Base-by-base conservation (phyloP, 2,329 filamentous ascomycete genomes). In the Mycogone perniciosa region DNA sequence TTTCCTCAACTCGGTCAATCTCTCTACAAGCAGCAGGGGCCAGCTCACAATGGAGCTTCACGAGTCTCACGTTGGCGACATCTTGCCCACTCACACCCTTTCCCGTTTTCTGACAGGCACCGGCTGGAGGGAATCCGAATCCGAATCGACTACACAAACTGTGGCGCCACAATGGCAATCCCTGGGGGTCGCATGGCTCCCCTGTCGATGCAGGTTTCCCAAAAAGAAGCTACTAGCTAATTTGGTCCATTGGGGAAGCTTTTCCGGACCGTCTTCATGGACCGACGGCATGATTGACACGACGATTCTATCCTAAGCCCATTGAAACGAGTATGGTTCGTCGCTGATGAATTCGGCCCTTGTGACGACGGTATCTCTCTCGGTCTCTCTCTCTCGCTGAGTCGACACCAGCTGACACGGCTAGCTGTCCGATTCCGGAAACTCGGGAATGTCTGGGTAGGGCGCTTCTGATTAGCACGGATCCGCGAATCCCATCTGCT, bases 21-120 rank as follows among this genome's bases (percentile, higher is more conserved):
- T 3, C 20, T 20, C 20, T 2, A 20, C 20, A 20, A 20, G 20
- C 20, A 20, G 20, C 20, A 20, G 20, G 20, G 20, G 20, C 20
- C 20, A 20, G 20, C 20, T 20, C 20, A 20, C 20, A 20, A 20
- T 20, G 20, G 20, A 20, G 20, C 20, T 20, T 20, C 20, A 20
- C 20, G 20, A 20, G 20, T 20, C 20, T 20, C 20, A 86, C 66
- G 85, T 89, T 57, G 77, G 76, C 1, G 67, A 74, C 10, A 86
- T 88, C 51, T 70, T 89, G 34, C 38, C 39, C 43, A 29, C 37
- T 42, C 42, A 35, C 26, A 29, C 6, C 29, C n/a, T 49, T 35
- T 42, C 38, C 48, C 48, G 31, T 51, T 41, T 37, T 42, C 48
- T 42, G 42, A 38, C 41, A 45, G 42, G 44, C 48, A 50, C 41